Percentiles rank a stretch among this genome's conserved stretches.
Evolutionary conservation across 805 yeast species (phyloP).

Genomic region (Saccharomycopsis microspora): DNA sequence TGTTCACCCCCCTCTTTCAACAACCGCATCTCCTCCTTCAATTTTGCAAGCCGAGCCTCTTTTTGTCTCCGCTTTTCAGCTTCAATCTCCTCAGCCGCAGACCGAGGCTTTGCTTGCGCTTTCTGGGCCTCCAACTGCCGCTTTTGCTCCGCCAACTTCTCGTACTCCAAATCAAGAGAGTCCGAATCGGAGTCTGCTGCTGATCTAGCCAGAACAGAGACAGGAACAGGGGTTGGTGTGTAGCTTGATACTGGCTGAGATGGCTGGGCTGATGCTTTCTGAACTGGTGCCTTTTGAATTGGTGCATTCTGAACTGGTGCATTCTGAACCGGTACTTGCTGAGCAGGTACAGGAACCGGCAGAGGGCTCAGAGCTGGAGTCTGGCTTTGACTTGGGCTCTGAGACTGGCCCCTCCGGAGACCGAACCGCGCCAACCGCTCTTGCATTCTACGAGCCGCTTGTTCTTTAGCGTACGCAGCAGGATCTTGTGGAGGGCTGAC

Average conservation of each 20-base stretch:
- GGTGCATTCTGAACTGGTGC: too few species aligned
- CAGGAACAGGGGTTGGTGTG: not conserved
- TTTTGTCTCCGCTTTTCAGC: conserved; percentile 14
- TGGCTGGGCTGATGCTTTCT: not conserved
- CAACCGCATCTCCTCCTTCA: conserved; percentile 14
- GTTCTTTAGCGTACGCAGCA: conserved; percentile 73
- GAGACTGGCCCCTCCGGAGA: conserved; percentile 30
- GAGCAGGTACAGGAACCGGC: conserved; percentile 12
- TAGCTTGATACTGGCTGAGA: not conserved
- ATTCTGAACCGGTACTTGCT: not conserved
- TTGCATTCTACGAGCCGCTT: conserved; percentile 71
- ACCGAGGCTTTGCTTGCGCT: conserved; percentile 24
- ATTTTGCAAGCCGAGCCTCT: conserved; percentile 14
- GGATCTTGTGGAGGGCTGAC: conserved; percentile 44
- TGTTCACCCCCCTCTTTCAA: conserved; percentile 6
- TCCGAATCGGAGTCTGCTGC: conserved; percentile 14
- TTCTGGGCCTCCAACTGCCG: conserved; percentile 22
- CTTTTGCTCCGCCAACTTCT: conserved; percentile 33
- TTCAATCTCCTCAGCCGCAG: conserved; percentile 9
- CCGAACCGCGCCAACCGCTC: conserved; percentile 79
- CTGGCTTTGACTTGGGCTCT: conserved; percentile 1
- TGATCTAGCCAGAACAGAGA: conserved; percentile 5
- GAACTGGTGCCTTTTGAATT: too few species aligned
- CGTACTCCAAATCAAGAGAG: conserved; percentile 31
- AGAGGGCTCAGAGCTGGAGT: conserved; percentile 13